Evolutionary conservation across 495 filamentous ascomycete genomes (phyloP), one percentile per base, ranked within the genome.

Genomic region (Xylaria scruposa): DNA sequence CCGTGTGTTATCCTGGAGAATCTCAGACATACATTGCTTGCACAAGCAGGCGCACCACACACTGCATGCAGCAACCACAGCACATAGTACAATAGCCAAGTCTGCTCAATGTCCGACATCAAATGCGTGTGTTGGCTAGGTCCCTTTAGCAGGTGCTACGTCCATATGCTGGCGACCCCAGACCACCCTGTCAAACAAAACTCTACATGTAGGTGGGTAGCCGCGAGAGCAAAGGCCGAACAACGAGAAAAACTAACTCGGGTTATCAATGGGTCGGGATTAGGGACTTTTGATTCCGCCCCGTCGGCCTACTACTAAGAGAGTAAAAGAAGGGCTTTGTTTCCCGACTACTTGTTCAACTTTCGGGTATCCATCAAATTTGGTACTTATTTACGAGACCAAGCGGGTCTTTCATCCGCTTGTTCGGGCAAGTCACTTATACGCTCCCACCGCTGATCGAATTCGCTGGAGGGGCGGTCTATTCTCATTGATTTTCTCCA

Each of bases 221-320:
- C 59, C 59, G 36, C n/a, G 9, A 63, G 60, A 63, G 38, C 10
- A 31, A 56, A 56, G 13, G 53, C 53, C 53, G 53, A 56, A 31
- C 24, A 15, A 56, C 13, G 53, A 56, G 53, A 60, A 60, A 38
- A 60, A 38, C 8, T 40, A 21, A 1, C 58, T 38, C 19, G 58
- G 58, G 58, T 12, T 59, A 59, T 31, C 19, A 17, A 59, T 33
- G 54, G 36, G 36, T 29, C 54, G 12, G 29, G 15, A 33, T 33
- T n/a, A 17, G 54, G 6, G 8, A 21, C 6, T 54, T 26, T 13
- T 4, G 21, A 13, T n/a, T 3, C 7, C 36, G 24, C 59, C 17
- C 21, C 38, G 12, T 44, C 38, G 44, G 10, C n/a, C 13, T 38
- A 38, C 31, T 15, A 21, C 4, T n/a, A 4, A 38, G 29, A 60